Evolutionary conservation across 2,329 filamentous ascomycete genomes (phyloP).

Genomic region (Ophiocordyceps camponoti-saundersi): DNA sequence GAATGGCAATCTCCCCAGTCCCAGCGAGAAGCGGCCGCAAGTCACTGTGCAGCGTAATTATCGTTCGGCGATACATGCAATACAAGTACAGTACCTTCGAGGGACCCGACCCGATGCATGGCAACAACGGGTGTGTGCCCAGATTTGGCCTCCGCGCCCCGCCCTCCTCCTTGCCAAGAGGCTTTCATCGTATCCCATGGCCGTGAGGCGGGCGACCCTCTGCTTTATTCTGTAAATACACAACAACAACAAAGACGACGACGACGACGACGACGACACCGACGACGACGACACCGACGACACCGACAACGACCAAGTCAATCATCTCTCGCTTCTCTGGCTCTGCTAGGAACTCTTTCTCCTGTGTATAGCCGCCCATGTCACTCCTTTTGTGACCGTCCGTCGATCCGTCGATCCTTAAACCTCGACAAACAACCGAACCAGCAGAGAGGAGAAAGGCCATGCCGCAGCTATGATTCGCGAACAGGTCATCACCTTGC

Average conservation of each 20-base stretch:
- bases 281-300: no score
- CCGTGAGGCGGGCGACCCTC: not conserved
- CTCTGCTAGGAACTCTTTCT: not conserved
- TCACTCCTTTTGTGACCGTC: not conserved
- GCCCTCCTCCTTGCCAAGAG: not conserved
- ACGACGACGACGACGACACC: no score
- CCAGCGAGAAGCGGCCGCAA: not conserved
- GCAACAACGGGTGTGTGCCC: not conserved
- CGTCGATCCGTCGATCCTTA: not conserved
- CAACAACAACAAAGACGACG: not conserved
- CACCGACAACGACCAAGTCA: no score
- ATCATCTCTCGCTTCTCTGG: not conserved
- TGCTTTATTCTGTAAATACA: not conserved
- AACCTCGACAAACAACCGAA: not conserved
- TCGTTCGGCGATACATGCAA: not conserved
- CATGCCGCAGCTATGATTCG: slow-evolving; percentile 18
- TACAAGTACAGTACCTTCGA: no score
- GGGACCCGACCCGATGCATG: not conserved
- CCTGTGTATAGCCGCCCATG: not conserved
- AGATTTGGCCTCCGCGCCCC: slow-evolving; percentile 1
- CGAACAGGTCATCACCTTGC: slow-evolving; percentile 12
- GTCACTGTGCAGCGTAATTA: not conserved
- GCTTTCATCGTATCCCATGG: not conserved
- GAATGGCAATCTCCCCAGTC: not conserved
- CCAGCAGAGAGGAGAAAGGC: slow-evolving; percentile 1